phyloP scores from a whole-genome alignment of 805 yeast genomes.

The Barnettozyma siamensis region DNA sequence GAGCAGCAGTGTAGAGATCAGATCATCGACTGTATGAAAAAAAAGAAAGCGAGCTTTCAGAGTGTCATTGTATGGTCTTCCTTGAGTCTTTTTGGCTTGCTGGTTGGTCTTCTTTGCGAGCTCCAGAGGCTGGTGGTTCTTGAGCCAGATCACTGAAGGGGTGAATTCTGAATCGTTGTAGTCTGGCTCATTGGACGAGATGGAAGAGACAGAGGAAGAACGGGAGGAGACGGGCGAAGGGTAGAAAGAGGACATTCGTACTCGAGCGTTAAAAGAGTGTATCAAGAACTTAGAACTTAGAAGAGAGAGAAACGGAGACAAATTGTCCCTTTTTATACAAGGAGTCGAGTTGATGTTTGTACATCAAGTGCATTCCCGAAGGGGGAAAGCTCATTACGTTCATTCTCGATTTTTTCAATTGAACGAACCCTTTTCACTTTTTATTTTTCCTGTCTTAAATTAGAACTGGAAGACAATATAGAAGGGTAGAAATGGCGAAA shows the following conservation, averaged over 20 bases:
- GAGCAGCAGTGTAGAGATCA: constrained; percentile 18
- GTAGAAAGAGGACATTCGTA: not conserved
- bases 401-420: not conserved
- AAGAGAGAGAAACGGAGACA: not conserved
- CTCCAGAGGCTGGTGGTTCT: constrained; percentile 18
- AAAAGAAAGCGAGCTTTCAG: constrained; percentile 23
- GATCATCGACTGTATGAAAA: constrained; percentile 20
- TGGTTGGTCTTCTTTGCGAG: constrained; percentile 24
- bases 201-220: constrained; percentile 5
- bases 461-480: no score
- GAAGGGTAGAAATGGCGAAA: constrained; percentile 14
- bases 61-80: constrained; percentile 25
- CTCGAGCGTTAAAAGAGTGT: not conserved
- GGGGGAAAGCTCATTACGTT: not conserved
- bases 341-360: constrained; percentile 3
- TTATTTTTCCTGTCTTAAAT: no score
- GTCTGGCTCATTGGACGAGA: not conserved
- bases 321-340: no score
- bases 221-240: constrained; percentile 5
- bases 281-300: no score
- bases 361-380: constrained; percentile 5
- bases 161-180: not conserved
- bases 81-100: constrained; percentile 18
- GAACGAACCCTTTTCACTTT: not conserved
- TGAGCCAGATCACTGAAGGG: constrained; percentile 21